Base-by-base conservation (phyloP, 2,329 filamentous ascomycete species). In the Hypoxylon sp. region DNA sequence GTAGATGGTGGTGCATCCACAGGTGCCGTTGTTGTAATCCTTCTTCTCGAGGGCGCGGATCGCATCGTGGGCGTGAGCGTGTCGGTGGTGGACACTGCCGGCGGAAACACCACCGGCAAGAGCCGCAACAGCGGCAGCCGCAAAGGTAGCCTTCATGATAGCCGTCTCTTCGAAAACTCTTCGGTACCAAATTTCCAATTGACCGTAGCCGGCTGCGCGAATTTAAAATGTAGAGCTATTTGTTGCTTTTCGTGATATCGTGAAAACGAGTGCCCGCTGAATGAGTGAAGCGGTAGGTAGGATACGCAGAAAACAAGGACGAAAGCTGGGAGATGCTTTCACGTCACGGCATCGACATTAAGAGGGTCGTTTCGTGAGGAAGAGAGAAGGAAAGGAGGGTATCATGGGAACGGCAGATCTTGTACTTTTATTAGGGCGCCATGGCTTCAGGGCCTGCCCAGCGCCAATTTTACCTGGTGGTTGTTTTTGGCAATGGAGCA, bases 231-330 rank as follows among this genome's bases (percentile, higher is more conserved):
- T 62, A 52, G 74, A 72, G 73, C 70, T 77, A 63, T 73, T 72
- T 67, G 57, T 73, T 65, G 59, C 72, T 75, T 74, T 75, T 72
- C 75, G 69, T 75, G 65, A 75, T 73, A 75, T 75, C 75, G 74
- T 76, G 71, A 76, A 80, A 91, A 92, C 82, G 90, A 92, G 85
- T 89, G 91, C 88, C 92, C 92, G 92, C 92, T 94, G 84, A 94
- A 93, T 81, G 92, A 93, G 89, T 93, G 91, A 93, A 93, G 91
- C 91, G 90, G 90, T 91, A 77, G 81, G 85, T 78, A 75, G 75
- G 77, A 74, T 76, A 78, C 78, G 79, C 75, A 76, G 80, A 84
- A 83, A 79, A 80, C 83, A 82, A 82, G 78, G 82, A 83, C 81
- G 83, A 86, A 85, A 85, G 82, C 81, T 77, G 80, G 79, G 64